Evolutionary conservation across 1,139 yeast genomes (phyloP).

Genomic region (Pichia sp.): DNA sequence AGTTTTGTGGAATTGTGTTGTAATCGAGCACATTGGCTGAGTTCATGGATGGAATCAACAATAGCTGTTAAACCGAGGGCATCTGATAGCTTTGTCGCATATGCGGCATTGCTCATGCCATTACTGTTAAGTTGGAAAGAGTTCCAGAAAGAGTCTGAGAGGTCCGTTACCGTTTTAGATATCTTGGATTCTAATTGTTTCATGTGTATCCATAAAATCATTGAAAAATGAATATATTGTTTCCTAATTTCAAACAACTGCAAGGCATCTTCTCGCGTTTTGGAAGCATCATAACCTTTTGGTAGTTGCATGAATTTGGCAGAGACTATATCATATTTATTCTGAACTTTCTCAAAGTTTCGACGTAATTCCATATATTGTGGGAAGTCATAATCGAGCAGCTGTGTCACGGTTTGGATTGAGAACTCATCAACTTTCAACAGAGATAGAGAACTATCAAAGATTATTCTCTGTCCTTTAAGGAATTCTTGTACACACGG

Average conservation of each 20-base stretch:
- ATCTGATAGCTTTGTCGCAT: constrained; percentile 4
- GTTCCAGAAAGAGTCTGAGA: constrained; percentile 34
- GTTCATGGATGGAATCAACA: constrained; percentile 24
- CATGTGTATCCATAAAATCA: constrained; percentile 55
- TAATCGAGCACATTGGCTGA: constrained; percentile 31
- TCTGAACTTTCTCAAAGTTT: constrained; percentile 57
- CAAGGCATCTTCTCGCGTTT: constrained; percentile 70
- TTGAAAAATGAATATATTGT: constrained; percentile 58
- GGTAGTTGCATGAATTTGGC: constrained; percentile 51
- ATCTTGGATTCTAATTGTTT: constrained; percentile 47
- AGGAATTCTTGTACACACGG: constrained; percentile 60
- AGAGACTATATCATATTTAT: constrained; percentile 59
- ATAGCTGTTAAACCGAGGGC: constrained; percentile 6
- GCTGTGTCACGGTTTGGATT: constrained; percentile 34
- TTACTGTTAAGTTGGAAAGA: constrained; percentile 5
- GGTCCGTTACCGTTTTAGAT: constrained; percentile 47
- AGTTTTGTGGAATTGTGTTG: constrained; percentile 28
- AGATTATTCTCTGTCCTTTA: constrained; percentile 45
- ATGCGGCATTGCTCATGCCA: no score
- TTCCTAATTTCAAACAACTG: constrained; percentile 65
- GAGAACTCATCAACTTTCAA: constrained; percentile 37
- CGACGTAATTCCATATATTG: constrained; percentile 48
- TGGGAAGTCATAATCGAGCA: constrained; percentile 41
- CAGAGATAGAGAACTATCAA: constrained; percentile 42
- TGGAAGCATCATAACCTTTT: constrained; percentile 55